Evolutionary conservation across 1,139 yeast genomes (phyloP).

Genomic region (Hyphopichia buzzinii): DNA sequence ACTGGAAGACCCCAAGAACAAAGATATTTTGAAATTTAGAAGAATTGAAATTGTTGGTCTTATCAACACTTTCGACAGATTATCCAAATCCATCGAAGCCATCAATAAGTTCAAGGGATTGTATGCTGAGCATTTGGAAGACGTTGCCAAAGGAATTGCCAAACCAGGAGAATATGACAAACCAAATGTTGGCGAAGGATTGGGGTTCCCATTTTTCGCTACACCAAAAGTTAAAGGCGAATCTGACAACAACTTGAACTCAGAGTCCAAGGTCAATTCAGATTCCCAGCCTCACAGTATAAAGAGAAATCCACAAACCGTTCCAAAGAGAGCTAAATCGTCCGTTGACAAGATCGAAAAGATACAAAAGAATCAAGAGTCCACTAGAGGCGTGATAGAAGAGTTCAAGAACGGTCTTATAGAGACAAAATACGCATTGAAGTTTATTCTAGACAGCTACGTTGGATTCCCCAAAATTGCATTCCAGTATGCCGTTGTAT

Average conservation of each 20-base stretch:
- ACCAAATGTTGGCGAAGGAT: conserved; percentile 23
- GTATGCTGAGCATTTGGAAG: conserved; percentile 45
- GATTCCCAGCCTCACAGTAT: background rate
- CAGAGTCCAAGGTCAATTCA: background rate
- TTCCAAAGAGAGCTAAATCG: background rate
- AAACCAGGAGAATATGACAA: conserved; percentile 44
- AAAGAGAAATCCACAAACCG: conserved; percentile 2
- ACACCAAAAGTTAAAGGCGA: conserved; percentile 7
- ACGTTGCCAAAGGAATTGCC: conserved; percentile 38
- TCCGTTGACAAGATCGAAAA: conserved; percentile 2
- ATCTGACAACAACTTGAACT: background rate
- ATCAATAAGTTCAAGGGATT: conserved; percentile 66
- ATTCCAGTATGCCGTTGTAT: conserved; percentile 47
- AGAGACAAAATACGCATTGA: conserved; percentile 62
- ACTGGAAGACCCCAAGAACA: conserved; percentile 48
- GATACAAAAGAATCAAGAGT: conserved; percentile 15
- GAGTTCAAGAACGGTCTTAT: conserved; percentile 54
- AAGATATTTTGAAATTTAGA: conserved; percentile 53
- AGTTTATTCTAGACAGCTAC: conserved; percentile 68
- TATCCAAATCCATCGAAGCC: conserved; percentile 79
- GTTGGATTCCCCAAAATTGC: conserved; percentile 64
- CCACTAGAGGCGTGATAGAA: conserved; percentile 18
- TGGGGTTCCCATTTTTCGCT: conserved; percentile 41
- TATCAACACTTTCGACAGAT: conserved; percentile 86
- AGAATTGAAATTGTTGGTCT: conserved; percentile 88